phyloP scores from a whole-genome alignment of 192 early-diverging fungal genomes.

The Rhizophagus prolifer region DNA sequence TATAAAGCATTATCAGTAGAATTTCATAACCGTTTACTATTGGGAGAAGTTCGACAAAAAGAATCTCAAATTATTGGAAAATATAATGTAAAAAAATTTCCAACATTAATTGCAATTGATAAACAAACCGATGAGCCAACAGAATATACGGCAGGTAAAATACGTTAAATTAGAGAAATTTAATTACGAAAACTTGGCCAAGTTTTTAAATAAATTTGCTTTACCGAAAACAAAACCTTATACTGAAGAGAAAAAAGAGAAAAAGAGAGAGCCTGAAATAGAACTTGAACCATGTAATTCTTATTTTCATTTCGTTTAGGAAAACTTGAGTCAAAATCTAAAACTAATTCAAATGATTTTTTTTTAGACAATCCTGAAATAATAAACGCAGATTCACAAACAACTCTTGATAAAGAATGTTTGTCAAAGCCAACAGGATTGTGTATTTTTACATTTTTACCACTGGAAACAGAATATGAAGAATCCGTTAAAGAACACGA shows the following conservation, averaged over 20 bases:
- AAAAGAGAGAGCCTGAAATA: constrained; percentile 26
- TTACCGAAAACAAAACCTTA: constrained; percentile 31
- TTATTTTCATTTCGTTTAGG: constrained; percentile 21
- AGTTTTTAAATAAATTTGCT: constrained; percentile 68
- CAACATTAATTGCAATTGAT: constrained; percentile 67
- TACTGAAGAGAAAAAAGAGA: constrained; percentile 25
- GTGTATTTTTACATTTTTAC: constrained; percentile 48
- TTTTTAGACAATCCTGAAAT: constrained; percentile 38
- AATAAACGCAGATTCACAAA: constrained; percentile 37
- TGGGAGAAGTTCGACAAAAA: constrained; percentile 70
- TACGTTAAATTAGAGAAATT: constrained; percentile 61
- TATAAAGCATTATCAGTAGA: constrained; percentile 85
- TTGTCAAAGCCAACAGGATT: constrained; percentile 34
- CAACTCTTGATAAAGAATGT: constrained; percentile 42
- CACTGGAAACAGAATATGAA: constrained; percentile 41
- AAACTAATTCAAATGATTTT: neutral
- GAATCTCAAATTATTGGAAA: constrained; percentile 50
- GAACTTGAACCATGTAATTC: constrained; percentile 11
- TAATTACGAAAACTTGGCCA: constrained; percentile 59
- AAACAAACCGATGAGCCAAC: constrained; percentile 46
- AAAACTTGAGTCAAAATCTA: neutral
- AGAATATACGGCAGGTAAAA: constrained; percentile 61
- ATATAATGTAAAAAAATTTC: constrained; percentile 61
- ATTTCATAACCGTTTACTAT: constrained; percentile 63
- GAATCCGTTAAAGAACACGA: constrained; percentile 41